Base-by-base conservation (phyloP, 108 stramenopile genomes). In the Pseudonitzschia multistriata region DNA sequence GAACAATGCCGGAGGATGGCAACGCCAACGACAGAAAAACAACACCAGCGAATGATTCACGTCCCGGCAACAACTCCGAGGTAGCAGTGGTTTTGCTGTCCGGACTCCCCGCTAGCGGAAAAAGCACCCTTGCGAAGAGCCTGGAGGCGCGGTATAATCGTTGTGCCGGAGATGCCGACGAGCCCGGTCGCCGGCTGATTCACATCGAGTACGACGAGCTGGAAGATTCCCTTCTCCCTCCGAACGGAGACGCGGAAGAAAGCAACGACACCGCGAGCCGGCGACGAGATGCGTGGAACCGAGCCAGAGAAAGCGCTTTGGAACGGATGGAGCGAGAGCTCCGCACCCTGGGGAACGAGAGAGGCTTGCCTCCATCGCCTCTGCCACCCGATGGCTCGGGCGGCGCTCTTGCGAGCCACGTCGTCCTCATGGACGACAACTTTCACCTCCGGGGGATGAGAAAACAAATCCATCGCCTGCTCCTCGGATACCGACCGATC, bases 371-470 rank as follows among this genome's bases (percentile, higher is more conserved):
- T 24, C 49, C 10, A 36, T 62, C 37, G 37, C 8, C 8, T 37
- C 8, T 8, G 37, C 37, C 5, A 8, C 37, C 8, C 37, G 37
- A 37, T 37, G 37, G 37, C 37, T 8, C 5, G 5, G 5, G 6
- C 37, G 8, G 37, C 37, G 6, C 37, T 8, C 37, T 8, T 37
- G 6, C 6, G 37, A 40, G 59, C 50, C 29, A 66, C n/a, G 50
- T 88, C 31, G 72, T 92, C 21, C 55, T 92, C 35, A 69, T 92
- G 79, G 88, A 92, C 76, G 91, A 92, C 65, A 92, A 92, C 62
- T 92, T 84, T 67, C 85, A 92, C 61, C 70, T 92, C 19, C 78
- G 78, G 6, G 85, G 87, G 29, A 92, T 92, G 91, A 74, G 91
- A 78, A 83, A 87, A 77, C 78, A 89, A 64, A 72, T 88, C 22